Conservation (phyloP, 108 stramenopile genomes). For the Cyclotella atomus region DNA sequence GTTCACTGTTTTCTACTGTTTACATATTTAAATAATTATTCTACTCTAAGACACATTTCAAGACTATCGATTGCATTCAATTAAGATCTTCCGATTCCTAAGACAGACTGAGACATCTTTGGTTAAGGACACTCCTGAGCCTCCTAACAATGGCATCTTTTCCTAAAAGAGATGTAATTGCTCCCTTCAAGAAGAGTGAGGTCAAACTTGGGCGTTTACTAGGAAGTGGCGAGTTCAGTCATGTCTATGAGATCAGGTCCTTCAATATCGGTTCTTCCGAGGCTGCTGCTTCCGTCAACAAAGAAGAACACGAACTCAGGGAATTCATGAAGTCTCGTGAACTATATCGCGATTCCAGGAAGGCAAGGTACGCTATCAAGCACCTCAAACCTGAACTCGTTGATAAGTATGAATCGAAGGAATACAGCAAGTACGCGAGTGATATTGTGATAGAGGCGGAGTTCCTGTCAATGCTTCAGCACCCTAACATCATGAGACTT, state of each 20-base stretch:
- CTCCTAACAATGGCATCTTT: too few relatives aligned
- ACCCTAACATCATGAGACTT: constrained; percentile 68
- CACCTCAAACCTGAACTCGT: constrained; percentile 23
- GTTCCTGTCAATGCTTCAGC: constrained; percentile 51
- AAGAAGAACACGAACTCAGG: not conserved
- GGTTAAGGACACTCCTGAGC: too few relatives aligned
- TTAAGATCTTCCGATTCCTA: too few relatives aligned
- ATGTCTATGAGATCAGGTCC: constrained; percentile 70
- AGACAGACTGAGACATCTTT: too few relatives aligned
- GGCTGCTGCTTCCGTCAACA: not conserved
- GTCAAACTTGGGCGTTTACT: constrained; percentile 65
- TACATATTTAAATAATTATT: too few relatives aligned
- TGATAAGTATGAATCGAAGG: not conserved
- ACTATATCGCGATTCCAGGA: constrained; percentile 32
- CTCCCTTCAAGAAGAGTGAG: constrained; percentile 56
- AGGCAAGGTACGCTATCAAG: constrained; percentile 38
- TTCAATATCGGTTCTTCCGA: not conserved
- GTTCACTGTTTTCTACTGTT: too few relatives aligned
- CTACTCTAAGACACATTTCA: too few relatives aligned
- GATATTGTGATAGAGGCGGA: constrained; percentile 70
- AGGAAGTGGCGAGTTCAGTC: constrained; percentile 73
- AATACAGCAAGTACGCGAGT: constrained; percentile 33
- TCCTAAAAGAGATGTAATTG: constrained; percentile 19
- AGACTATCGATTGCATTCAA: too few relatives aligned
- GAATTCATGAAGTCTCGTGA: constrained; percentile 20